Conservation (phyloP, 768 basidiomycete species). For the Leccinum subgranulosum region DNA sequence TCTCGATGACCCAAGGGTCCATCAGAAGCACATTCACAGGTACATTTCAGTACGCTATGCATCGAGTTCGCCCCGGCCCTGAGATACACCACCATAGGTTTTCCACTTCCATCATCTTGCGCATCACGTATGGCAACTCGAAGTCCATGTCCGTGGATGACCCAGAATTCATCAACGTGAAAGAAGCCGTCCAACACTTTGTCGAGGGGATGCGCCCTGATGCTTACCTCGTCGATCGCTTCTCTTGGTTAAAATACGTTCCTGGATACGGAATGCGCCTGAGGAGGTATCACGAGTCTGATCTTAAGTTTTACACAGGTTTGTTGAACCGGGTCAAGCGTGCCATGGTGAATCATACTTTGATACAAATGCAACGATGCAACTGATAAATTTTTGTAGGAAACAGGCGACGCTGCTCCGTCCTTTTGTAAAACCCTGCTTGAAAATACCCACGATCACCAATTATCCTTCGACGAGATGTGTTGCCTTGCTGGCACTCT, state of each 20-base stretch:
- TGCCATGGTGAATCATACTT: conserved; percentile 35
- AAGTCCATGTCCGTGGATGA: conserved; percentile 18
- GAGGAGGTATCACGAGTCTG: conserved; percentile 46
- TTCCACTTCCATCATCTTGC: conserved; percentile 24
- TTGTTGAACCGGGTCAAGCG: conserved; percentile 43
- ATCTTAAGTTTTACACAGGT: conserved; percentile 48
- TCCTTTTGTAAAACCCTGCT: conserved; percentile 55
- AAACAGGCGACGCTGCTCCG: conserved; percentile 1
- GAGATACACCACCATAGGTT: conserved; percentile 18
- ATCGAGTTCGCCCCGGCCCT: neutral
- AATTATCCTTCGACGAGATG: conserved; percentile 49
- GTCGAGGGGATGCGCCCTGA: conserved; percentile 31
- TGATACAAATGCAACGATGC: neutral
- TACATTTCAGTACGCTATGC: conserved; percentile 32
- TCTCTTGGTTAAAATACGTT: conserved; percentile 40
- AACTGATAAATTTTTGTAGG: conserved; percentile 5
- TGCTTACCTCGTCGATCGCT: conserved; percentile 34
- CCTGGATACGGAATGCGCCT: conserved; percentile 60
- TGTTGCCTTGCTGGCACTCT: conserved; percentile 58
- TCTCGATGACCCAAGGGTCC: conserved; percentile 28
- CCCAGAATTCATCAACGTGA: conserved; percentile 20
- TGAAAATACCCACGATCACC: conserved; percentile 42
- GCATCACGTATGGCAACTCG: conserved; percentile 25
- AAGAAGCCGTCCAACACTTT: conserved; percentile 23
- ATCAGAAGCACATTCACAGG: conserved; percentile 46